Evolutionary conservation across 768 basidiomycete species (phyloP).

Genomic region (Pisolithus orientalis): DNA sequence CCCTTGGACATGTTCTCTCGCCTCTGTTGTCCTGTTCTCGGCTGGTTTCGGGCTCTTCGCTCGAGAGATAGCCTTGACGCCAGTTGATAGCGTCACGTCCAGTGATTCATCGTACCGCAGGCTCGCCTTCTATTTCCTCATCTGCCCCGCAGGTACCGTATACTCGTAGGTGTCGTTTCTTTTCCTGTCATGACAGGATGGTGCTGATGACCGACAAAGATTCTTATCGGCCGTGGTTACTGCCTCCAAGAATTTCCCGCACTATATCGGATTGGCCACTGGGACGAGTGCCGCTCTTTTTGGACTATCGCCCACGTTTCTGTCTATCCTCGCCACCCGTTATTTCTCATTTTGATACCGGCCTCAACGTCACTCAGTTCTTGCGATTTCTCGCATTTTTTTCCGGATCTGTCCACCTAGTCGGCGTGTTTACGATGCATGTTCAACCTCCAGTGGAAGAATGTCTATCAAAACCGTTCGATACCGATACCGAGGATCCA

Average conservation of each 20-base stretch:
- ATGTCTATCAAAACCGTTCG: neutral
- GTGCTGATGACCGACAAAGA: constrained; percentile 24
- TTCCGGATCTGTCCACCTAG: constrained; percentile 45
- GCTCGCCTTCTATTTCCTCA: constrained; percentile 52
- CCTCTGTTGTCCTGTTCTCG: constrained; percentile 53
- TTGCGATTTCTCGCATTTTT: constrained; percentile 51
- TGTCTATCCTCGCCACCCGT: constrained; percentile 56
- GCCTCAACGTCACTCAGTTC: constrained; percentile 44
- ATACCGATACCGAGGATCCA: constrained; percentile 6
- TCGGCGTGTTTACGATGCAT: constrained; percentile 45
- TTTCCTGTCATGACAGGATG: neutral
- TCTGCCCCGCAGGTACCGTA: constrained; percentile 62
- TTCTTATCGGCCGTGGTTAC: constrained; percentile 75
- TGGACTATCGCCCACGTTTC: constrained; percentile 74
- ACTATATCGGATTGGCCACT: constrained; percentile 57
- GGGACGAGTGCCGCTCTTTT: constrained; percentile 68
- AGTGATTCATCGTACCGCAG: constrained; percentile 42
- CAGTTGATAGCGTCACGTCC: constrained; percentile 31
- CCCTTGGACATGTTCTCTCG: constrained; percentile 59
- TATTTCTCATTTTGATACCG: constrained; percentile 45
- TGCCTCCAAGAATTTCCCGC: constrained; percentile 65
- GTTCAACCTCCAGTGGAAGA: constrained; percentile 4
- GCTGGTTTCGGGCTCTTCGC: constrained; percentile 57
- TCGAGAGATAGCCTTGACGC: constrained; percentile 43
- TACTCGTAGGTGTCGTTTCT: constrained; percentile 52